Evolutionary conservation across 495 filamentous ascomycete genomes (phyloP).

Genomic region (Xylaria cubensis): DNA sequence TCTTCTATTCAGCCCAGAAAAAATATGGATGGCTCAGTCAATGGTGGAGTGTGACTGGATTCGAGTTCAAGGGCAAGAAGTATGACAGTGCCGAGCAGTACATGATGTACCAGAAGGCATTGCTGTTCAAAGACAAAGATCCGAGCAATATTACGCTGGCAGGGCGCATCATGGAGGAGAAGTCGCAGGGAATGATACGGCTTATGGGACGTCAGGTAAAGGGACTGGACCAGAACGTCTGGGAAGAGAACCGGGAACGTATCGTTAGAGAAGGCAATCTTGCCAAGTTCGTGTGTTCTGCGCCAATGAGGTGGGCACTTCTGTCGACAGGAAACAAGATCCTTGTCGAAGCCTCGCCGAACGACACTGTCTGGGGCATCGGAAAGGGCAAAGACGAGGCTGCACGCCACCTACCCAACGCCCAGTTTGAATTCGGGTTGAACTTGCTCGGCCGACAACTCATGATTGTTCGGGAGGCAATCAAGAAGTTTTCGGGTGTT

Average conservation of each 20-base stretch:
- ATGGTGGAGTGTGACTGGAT: neutral
- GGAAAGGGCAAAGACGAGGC: neutral
- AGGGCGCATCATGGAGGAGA: neutral
- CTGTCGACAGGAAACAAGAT: neutral
- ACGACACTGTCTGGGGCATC: neutral
- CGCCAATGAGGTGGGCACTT: neutral
- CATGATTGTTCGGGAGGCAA: no score
- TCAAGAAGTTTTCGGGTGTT: no score
- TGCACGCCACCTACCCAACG: neutral
- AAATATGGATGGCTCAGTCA: neutral
- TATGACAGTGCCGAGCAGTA: neutral
- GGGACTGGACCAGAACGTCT: neutral
- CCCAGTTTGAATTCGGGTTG: neutral
- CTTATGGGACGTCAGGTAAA: neutral
- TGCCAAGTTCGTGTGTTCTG: neutral
- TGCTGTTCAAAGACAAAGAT: neutral
- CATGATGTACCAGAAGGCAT: neutral
- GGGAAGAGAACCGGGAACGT: neutral
- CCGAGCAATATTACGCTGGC: neutral
- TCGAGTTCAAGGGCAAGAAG: neutral
- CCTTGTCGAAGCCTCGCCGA: neutral
- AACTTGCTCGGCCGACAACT: no score
- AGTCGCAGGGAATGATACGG: neutral
- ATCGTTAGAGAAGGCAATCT: neutral
- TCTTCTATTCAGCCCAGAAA: neutral